phyloP scores from a whole-genome alignment of 1,139 yeast species.

The Saccharomycopsis hybrid region DNA sequence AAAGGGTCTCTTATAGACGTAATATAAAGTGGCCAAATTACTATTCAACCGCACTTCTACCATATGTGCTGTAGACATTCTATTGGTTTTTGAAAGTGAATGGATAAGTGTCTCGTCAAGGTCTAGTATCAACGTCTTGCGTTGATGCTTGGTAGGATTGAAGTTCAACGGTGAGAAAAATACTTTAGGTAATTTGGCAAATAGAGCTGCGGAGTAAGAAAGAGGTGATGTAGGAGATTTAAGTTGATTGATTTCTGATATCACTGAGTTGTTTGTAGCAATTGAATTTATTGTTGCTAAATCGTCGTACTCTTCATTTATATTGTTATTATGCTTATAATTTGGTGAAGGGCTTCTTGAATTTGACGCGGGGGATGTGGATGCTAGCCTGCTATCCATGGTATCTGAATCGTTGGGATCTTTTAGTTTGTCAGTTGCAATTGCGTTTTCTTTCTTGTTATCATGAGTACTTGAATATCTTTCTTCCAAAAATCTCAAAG shows the following conservation, averaged over 20 bases:
- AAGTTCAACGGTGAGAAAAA: slow-evolving; percentile 41
- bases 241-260: slow-evolving; percentile 37
- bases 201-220: slow-evolving; percentile 19
- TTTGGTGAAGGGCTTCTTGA: neutral
- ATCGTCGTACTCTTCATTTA: slow-evolving; percentile 18
- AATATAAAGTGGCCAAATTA: slow-evolving; percentile 67
- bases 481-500: slow-evolving; percentile 38
- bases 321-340: too few relatives aligned
- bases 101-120: slow-evolving; percentile 93
- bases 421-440: neutral
- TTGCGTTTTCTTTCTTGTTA: too few relatives aligned
- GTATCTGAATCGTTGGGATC: neutral
- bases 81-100: slow-evolving; percentile 66
- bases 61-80: slow-evolving; percentile 57
- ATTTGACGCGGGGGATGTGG: neutral
- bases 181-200: slow-evolving; percentile 27
- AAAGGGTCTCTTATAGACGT: slow-evolving; percentile 86
- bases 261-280: slow-evolving; percentile 11
- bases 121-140: slow-evolving; percentile 76
- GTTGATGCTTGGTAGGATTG: slow-evolving; percentile 38
- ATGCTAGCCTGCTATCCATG: too few relatives aligned
- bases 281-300: slow-evolving; percentile 18
- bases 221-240: slow-evolving; percentile 47
- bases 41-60: slow-evolving; percentile 75
- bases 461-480: too few relatives aligned